Conservation (phyloP, 2,329 filamentous ascomycete genomes). For the Atkinsonella texensis region DNA sequence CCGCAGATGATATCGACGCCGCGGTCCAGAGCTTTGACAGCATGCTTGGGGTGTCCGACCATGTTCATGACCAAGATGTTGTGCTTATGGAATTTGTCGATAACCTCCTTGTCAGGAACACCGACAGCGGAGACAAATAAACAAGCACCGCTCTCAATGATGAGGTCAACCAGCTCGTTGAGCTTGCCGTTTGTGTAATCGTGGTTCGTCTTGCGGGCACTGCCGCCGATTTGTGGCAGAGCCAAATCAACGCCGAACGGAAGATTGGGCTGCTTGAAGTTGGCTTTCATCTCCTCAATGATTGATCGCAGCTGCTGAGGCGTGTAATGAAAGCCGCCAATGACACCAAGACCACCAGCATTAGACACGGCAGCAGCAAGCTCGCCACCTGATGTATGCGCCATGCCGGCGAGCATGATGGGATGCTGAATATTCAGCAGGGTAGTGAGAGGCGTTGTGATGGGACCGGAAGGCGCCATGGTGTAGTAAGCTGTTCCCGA, state of each 20-base stretch:
- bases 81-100: constrained; percentile 65
- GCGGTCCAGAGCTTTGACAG: constrained; percentile 71
- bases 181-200: constrained; percentile 89
- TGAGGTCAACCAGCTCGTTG: constrained; percentile 77
- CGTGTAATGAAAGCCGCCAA: constrained; percentile 60
- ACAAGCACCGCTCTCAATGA: constrained; percentile 69
- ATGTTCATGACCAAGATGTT: constrained; percentile 92
- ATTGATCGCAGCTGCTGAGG: constrained; percentile 65
- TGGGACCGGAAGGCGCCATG: constrained; percentile 37
- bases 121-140: constrained; percentile 85
- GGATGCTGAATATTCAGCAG: constrained; percentile 80
- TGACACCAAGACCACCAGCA: constrained; percentile 71
- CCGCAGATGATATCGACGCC: constrained; percentile 88
- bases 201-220: constrained; percentile 81
- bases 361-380: constrained; percentile 83
- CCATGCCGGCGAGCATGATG: constrained; percentile 90
- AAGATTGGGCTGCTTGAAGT: constrained; percentile 52
- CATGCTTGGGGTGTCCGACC: constrained; percentile 88
- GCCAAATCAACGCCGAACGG: constrained; percentile 90
- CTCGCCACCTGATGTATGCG: constrained; percentile 63
- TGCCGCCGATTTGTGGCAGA: constrained; percentile 75
- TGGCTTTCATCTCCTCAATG: constrained; percentile 73
- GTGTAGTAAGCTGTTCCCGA: background rate
- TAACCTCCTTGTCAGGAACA: constrained; percentile 62
- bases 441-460: constrained; percentile 65